Conservation (phyloP, 2,329 filamentous ascomycete species). For the Elsinoe necatrix region DNA sequence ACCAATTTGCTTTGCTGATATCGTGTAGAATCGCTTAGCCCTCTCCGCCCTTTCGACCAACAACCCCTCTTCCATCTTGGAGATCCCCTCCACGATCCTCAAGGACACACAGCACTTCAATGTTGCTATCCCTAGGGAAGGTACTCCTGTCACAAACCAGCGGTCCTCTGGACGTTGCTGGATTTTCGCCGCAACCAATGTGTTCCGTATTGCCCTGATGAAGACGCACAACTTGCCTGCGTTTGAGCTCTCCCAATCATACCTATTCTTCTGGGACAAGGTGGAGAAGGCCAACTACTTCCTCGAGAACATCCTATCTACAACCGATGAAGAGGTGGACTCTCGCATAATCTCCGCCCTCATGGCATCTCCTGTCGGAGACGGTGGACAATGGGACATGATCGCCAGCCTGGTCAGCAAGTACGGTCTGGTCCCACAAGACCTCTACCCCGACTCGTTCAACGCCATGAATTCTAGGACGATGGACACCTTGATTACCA, state of each 20-base stretch:
- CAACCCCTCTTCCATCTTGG: conserved; percentile 57
- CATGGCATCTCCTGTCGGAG: conserved; percentile 59
- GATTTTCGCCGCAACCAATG: conserved; percentile 87
- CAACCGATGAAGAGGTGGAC: conserved; percentile 60
- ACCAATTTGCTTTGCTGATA: not conserved
- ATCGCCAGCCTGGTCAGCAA: conserved; percentile 76
- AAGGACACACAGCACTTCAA: conserved; percentile 75
- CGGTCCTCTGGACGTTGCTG: conserved; percentile 75
- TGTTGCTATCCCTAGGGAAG: conserved; percentile 71
- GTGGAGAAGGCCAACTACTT: conserved; percentile 88
- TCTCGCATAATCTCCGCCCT: conserved; percentile 64
- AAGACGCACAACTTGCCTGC: conserved; percentile 66
- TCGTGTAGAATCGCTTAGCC: conserved; percentile 57
- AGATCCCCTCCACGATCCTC: conserved; percentile 54
- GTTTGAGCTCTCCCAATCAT: conserved; percentile 81
- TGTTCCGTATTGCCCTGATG: conserved; percentile 83
- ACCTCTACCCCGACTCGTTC: conserved; percentile 72
- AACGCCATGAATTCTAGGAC: conserved; percentile 63
- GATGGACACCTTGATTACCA: conserved; percentile 68
- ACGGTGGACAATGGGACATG: conserved; percentile 91
- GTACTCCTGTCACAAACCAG: conserved; percentile 77
- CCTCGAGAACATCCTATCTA: conserved; percentile 73
- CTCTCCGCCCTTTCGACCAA: conserved; percentile 63
- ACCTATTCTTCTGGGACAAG: conserved; percentile 91
- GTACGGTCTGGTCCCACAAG: conserved; percentile 74